These are phyloP conservation scores for Zygnema circumcarinatum DNA, from an alignment of 139 green algal genomes.

Conservation along the genomic window DNA sequence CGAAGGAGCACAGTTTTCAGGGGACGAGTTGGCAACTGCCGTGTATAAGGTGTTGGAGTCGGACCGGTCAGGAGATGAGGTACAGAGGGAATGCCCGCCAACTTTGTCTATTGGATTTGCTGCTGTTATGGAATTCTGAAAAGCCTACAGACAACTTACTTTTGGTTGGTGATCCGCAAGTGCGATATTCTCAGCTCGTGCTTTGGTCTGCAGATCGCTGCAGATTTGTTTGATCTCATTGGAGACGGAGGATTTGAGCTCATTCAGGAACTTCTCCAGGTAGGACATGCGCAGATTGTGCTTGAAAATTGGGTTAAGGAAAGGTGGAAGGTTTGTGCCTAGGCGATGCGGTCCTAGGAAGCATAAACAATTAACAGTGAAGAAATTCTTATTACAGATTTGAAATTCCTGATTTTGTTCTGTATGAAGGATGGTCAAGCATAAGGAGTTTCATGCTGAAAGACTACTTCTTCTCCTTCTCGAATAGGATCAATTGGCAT, in stretches of 20 bases:
- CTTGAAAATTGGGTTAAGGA: background rate
- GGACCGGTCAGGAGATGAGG: constrained; percentile 46
- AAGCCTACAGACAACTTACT: constrained; percentile 21
- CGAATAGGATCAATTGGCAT: too few species aligned
- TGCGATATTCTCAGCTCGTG: too few species aligned
- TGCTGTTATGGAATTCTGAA: background rate
- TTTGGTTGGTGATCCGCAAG: background rate
- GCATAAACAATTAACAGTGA: constrained; percentile 22
- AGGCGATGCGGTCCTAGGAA: too few species aligned
- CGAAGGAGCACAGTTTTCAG: constrained; percentile 30
- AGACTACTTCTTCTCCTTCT: too few species aligned
- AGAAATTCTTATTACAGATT: constrained; percentile 27
- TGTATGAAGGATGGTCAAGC: too few species aligned
- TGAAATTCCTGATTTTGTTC: too few species aligned
- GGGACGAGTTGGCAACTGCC: constrained; percentile 39
- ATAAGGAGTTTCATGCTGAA: too few species aligned
- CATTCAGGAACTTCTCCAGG: constrained; percentile 54
- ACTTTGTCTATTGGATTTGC: background rate
- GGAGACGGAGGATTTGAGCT: constrained; percentile 47
- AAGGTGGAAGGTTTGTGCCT: too few species aligned
- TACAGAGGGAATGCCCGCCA: background rate
- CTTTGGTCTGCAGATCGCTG: constrained; percentile 29
- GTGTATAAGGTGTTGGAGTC: constrained; percentile 50
- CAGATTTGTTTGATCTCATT: constrained; percentile 49
- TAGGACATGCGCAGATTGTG: constrained; percentile 10